phyloP scores from a whole-genome alignment of 768 basidiomycete species.

The Auricularia cornea region DNA sequence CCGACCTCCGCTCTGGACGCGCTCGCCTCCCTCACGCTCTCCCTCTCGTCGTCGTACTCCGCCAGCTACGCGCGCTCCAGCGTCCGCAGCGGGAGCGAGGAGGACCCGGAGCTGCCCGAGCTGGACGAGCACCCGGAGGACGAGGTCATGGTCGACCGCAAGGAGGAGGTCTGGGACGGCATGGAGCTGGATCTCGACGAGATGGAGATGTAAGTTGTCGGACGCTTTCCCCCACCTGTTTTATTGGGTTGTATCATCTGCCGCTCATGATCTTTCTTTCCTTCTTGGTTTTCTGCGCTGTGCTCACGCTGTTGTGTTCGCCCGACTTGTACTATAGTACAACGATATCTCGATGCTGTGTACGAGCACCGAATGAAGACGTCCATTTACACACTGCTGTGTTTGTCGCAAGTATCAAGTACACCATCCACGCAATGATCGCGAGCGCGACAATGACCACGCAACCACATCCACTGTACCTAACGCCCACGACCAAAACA shows the following conservation, averaged over 20 bases:
- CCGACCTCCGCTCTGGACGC: background rate
- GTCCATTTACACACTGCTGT: too few relatives aligned
- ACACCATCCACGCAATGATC: too few relatives aligned
- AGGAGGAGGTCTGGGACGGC: constrained; percentile 7
- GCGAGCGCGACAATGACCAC: too few relatives aligned
- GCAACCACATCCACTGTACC: too few relatives aligned
- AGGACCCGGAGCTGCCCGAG: background rate
- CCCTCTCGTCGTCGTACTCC: background rate
- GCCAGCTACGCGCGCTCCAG: background rate
- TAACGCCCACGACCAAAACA: too few relatives aligned
- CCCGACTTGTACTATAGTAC: too few relatives aligned
- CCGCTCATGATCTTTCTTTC: background rate
- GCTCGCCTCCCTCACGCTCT: background rate
- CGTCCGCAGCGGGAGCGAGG: background rate
- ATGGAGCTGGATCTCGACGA: constrained; percentile 1
- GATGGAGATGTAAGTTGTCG: constrained; percentile 2
- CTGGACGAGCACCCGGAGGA: background rate
- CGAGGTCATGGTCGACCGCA: background rate
- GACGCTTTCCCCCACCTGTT: background rate
- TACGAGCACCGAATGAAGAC: too few relatives aligned
- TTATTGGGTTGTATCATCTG: background rate
- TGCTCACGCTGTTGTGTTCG: too few relatives aligned
- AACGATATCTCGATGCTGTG: too few relatives aligned
- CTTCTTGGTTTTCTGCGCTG: background rate
- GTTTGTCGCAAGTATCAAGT: too few relatives aligned